Evolutionary conservation across 2,329 filamentous ascomycete species (phyloP), one percentile per base, ranked within the genome.

Genomic region (Colletotrichum destructivum): DNA sequence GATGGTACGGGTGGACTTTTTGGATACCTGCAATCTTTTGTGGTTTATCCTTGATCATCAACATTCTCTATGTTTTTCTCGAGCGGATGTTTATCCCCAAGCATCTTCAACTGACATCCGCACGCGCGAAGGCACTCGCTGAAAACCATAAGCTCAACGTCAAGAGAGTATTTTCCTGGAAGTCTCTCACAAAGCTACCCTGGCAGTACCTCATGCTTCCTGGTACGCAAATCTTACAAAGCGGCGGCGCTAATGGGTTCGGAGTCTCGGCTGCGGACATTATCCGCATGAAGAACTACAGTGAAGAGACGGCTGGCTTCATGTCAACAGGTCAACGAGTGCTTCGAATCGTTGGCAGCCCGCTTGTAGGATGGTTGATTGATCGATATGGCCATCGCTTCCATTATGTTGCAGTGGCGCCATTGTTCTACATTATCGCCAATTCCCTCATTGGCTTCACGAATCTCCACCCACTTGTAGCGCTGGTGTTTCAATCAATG

Each of bases 151-250:
- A 54, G 40, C 64, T 71, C 44, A 56, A 55, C 47, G 67, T 23
- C 1, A 73, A 72, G n/a, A 66, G 62, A 5, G 71, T 62, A 7
- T 77, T 73, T 38, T 76, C 74, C 5, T 77, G 75, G 74, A 68
- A 71, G 13, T 51, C 62, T 9, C 23, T 77, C 3, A 47, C 76
- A 5, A 54, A 56, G 11, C 70, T 76, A 0, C 75, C 75, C 0
- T 77, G 74, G 76, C 62, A 59, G 16, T 76, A 76, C 13, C 72
- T 77, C 0, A 77, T 77, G 75, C 69, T 77, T 2, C 75, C 76
- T 0, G 73, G 59, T 1, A 77, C 76, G 12, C 75, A 77, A 23
- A 51, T 77, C 0, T 63, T 77, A 0, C 75, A 77, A 16, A 77
- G 75, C 31, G 75, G 75, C 15, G 76, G 59, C 2, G 75, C 75